Conservation (phyloP, 768 basidiomycete species). For the Podaxis sp. region DNA sequence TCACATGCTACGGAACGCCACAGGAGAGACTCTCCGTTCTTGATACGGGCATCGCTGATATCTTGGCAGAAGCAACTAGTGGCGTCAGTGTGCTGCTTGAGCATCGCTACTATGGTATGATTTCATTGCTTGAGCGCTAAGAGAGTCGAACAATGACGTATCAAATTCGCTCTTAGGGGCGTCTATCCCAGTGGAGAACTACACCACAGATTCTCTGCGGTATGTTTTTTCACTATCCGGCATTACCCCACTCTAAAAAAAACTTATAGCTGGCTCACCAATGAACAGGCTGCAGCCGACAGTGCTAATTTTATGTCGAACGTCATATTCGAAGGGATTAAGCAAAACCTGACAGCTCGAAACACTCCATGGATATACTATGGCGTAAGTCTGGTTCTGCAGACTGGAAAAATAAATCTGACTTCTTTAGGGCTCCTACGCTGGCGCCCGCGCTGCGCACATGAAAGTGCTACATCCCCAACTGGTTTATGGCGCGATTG, state of each 20-base stretch:
- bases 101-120: constrained; percentile 82
- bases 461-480: constrained; percentile 87
- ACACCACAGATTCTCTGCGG: background rate
- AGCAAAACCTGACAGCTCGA: background rate
- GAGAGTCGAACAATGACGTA: background rate
- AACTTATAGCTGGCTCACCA: background rate
- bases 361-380: background rate
- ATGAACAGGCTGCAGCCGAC: background rate
- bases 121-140: background rate
- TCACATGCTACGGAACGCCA: background rate
- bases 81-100: constrained; percentile 89
- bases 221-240: background rate
- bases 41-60: constrained; percentile 82
- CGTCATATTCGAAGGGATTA: background rate
- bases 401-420: background rate
- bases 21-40: constrained; percentile 55
- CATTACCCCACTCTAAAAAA: background rate
- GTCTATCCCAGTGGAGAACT: background rate
- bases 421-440: constrained; percentile 70
- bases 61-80: constrained; percentile 79
- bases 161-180: background rate
- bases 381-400: background rate
- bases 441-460: constrained; percentile 90
- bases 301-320: background rate
- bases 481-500: constrained; percentile 51